Conservation (phyloP, 73 alveolate genomes). For the Paramecium biaurelia region DNA sequence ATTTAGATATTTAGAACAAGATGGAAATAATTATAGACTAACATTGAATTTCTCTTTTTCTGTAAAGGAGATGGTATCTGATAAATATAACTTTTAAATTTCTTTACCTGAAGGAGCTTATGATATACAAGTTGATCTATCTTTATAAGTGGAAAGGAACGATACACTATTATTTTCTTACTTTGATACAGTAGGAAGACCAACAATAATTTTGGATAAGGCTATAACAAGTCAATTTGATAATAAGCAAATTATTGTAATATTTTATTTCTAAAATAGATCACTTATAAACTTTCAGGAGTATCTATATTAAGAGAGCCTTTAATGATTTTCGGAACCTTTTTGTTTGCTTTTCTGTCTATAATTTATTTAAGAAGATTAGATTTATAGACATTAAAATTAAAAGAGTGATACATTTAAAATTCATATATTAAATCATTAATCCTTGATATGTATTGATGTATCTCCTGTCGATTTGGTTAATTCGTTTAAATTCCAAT, state of each 20-base stretch:
- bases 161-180: constrained; percentile 61
- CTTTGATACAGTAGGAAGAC: constrained; percentile 83
- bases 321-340: constrained; percentile 50
- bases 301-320: constrained; percentile 45
- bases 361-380: constrained; percentile 51
- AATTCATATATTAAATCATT: neutral
- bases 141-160: constrained; percentile 71
- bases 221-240: constrained; percentile 71
- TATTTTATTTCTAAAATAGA: neutral
- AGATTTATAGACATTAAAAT: constrained; percentile 50
- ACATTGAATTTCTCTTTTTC: constrained; percentile 83
- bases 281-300: constrained; percentile 22
- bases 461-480: neutral
- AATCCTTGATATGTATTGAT: neutral
- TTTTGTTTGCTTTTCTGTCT: neutral
- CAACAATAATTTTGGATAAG: constrained; percentile 69
- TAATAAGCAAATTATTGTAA: constrained; percentile 67
- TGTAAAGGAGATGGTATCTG: constrained; percentile 87
- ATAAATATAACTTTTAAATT: constrained; percentile 82
- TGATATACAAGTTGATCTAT: constrained; percentile 80
- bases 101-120: constrained; percentile 97
- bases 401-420: constrained; percentile 40
- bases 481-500: neutral
- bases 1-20: constrained; percentile 72
- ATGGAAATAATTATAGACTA: constrained; percentile 71